These are phyloP conservation scores for Gnomoniopsis sp. DNA, from an alignment of 2,329 filamentous ascomycete genomes.

Conservation along the genomic window DNA sequence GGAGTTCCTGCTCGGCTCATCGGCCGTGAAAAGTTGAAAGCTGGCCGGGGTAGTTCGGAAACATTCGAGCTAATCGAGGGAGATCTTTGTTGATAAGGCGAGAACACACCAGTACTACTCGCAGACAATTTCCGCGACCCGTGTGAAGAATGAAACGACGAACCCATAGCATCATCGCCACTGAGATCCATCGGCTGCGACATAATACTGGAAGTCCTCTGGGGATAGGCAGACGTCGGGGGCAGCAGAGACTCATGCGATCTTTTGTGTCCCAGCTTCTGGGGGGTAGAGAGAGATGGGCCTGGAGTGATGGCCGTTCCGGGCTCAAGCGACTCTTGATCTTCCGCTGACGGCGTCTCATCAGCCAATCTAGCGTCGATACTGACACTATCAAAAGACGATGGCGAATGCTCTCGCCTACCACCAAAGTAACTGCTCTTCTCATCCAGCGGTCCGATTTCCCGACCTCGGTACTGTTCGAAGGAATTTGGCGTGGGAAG, in stretches of 20 bases:
- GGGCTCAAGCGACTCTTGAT: constrained; percentile 32
- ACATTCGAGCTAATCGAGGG: constrained; percentile 82
- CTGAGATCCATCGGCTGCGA: constrained; percentile 63
- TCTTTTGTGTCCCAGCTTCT: constrained; percentile 37
- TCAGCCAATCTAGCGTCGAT: constrained; percentile 15
- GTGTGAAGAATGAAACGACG: constrained; percentile 59
- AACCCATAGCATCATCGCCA: constrained; percentile 64
- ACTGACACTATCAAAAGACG: constrained; percentile 40
- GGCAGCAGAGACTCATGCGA: constrained; percentile 44
- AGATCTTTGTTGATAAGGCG: constrained; percentile 68
- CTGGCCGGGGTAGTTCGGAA: constrained; percentile 67
- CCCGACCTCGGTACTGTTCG: constrained; percentile 39
- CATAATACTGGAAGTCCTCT: constrained; percentile 57
- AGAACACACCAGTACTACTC: constrained; percentile 52
- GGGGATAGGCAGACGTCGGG: constrained; percentile 33
- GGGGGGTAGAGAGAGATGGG: constrained; percentile 38
- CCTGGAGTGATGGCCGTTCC: constrained; percentile 29
- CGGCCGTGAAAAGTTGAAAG: constrained; percentile 93
- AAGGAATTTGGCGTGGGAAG: constrained; percentile 37
- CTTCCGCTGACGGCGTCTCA: constrained; percentile 22
- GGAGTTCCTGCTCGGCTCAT: constrained; percentile 70
- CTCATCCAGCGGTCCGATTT: constrained; percentile 36
- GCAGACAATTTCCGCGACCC: constrained; percentile 71
- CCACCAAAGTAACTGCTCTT: constrained; percentile 46
- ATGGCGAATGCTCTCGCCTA: constrained; percentile 57